These are phyloP conservation scores for Pichia terricola DNA, from an alignment of 1,139 yeast genomes.

Conservation along the genomic window DNA sequence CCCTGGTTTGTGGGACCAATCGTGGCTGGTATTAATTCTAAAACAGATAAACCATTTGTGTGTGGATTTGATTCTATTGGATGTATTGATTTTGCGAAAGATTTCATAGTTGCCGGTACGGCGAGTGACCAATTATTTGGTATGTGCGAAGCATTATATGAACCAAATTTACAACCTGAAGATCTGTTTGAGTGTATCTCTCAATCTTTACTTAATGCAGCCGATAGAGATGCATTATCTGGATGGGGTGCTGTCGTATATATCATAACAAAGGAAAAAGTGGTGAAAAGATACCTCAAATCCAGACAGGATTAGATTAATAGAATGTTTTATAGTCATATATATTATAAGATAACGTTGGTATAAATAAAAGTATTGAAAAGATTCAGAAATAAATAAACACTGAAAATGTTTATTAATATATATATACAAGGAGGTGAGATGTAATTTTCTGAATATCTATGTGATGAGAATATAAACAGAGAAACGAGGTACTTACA, in stretches of 20 bases:
- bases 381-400: neutral
- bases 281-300: slow-evolving; percentile 75
- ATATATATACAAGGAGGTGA: neutral
- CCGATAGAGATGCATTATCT: slow-evolving; percentile 92
- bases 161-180: slow-evolving; percentile 88
- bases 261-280: slow-evolving; percentile 85
- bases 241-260: slow-evolving; percentile 99
- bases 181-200: slow-evolving; percentile 93
- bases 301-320: slow-evolving; percentile 74
- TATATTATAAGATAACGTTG: neutral
- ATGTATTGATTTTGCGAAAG: slow-evolving; percentile 90
- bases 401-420: neutral
- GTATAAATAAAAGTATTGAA: too few relatives aligned
- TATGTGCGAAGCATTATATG: slow-evolving; percentile 97
- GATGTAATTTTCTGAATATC: too few relatives aligned
- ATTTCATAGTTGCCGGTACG: slow-evolving; percentile 95
- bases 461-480: too few relatives aligned
- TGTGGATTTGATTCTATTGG: slow-evolving; percentile 97
- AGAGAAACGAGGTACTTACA: too few relatives aligned
- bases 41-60: slow-evolving; percentile 74
- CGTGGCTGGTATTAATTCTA: slow-evolving; percentile 87
- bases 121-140: slow-evolving; percentile 94
- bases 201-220: slow-evolving; percentile 89
- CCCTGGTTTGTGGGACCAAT: slow-evolving; percentile 96
- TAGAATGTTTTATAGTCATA: neutral